Evolutionary conservation across 1,284 basidiomycete species (phyloP), one percentile per base, ranked within the genome.

Genomic region (Puccinia triticina): DNA sequence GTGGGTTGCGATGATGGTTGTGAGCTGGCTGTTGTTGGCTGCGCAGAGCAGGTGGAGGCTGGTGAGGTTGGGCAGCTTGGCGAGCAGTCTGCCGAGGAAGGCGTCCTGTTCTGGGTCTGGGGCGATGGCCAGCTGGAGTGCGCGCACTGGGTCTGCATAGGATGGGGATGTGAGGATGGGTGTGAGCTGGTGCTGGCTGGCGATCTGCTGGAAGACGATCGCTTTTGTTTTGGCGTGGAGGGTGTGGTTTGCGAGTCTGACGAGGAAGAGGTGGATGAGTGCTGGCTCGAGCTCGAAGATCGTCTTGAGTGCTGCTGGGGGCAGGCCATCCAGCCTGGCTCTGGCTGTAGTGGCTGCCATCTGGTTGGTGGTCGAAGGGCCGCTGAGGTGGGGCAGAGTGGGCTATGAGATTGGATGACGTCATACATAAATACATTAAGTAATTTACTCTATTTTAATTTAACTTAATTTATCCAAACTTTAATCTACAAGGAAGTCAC

Each of bases 31-130:
- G 48, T 10, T 59, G 55, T 71, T 59, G 34, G 77, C 2, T 23
- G n/a, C n/a, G n/a, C n/a, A n/a, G 64, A 66, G 46, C 77, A 78
- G 4, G 18, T 40, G 32, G 69, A 78, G 5, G 43, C 32, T 34
- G n/a, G n/a, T 67, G 14, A 78, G 48, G 64, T 78, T 78, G 77
- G 77, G 46, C n/a, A 78, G 46, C 55, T 69, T 66, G n/a, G 26
- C 37, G 18, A 78, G 18, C 18, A 78, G 64, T 18, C 48, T 26
- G 7, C 29, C 29, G 48, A 67, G 46, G 64, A 50, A 23, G 12
- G 69, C 46, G 12, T n/a, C n/a, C n/a, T n/a, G n/a, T n/a, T n/a
- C n/a, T n/a, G n/a, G n/a, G n/a, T n/a, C n/a, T n/a, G n/a, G 46
- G 11, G 8, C n/a, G 76, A 67, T 57, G 64, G n/a, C n/a, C n/a